Conservation (phyloP, 106 monocot species). For the Amphibolis antarctica region DNA sequence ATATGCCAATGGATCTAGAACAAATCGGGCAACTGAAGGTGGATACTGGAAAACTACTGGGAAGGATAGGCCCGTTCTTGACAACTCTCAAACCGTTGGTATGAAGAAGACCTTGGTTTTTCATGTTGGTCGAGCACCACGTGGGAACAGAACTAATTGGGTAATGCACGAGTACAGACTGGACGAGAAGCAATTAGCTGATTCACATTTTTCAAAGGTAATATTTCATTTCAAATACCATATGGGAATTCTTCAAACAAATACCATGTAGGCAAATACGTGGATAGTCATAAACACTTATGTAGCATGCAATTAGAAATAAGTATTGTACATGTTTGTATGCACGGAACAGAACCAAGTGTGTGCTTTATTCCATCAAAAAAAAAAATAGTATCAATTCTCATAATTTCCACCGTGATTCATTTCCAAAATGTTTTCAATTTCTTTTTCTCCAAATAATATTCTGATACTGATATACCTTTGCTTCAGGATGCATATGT, state of each 20-base stretch:
- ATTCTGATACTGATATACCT: not conserved
- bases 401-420: no score
- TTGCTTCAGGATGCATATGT: slow-evolving; percentile 52
- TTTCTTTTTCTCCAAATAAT: not conserved
- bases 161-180: slow-evolving; percentile 67
- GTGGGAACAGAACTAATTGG: slow-evolving; percentile 58
- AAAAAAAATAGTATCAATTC: no score
- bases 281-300: no score
- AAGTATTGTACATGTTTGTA: no score
- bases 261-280: not conserved
- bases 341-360: no score
- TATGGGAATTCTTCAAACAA: not conserved
- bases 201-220: slow-evolving; percentile 39
- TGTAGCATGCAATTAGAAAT: no score
- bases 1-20: slow-evolving; percentile 41
- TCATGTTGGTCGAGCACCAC: slow-evolving; percentile 45
- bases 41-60: slow-evolving; percentile 81
- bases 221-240: no score
- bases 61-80: slow-evolving; percentile 31
- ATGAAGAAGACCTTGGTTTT: slow-evolving; percentile 61
- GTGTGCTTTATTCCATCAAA: no score
- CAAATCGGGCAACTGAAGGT: slow-evolving; percentile 45
- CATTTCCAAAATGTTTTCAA: not conserved
- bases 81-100: slow-evolving; percentile 39
- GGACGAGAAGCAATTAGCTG: slow-evolving; percentile 21